Conservation (phyloP, 768 basidiomycete species). For the Lactifluus rugatus region DNA sequence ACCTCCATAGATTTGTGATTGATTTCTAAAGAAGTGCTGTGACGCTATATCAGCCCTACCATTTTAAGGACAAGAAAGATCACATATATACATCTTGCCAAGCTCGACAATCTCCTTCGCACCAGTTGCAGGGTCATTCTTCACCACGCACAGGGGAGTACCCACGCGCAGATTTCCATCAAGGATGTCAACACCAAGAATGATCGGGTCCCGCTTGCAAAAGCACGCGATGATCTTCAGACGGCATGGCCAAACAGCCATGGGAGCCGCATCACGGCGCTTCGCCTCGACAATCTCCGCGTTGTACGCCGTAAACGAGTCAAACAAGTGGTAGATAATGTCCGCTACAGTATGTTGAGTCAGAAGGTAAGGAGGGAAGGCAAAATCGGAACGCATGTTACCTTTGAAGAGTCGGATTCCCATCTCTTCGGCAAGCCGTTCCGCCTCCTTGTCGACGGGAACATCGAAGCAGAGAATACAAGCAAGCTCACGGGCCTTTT, state of each 20-base stretch:
- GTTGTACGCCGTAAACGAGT: conserved; percentile 92
- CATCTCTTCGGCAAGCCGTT: conserved; percentile 85
- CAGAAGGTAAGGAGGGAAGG: background rate
- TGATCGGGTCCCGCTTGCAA: conserved; percentile 95
- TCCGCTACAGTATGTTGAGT: conserved; percentile 50
- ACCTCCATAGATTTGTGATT: conserved; percentile 88
- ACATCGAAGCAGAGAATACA: conserved; percentile 98
- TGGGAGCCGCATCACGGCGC: conserved; percentile 81
- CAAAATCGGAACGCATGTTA: conserved; percentile 25
- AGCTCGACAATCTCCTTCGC: conserved; percentile 88
- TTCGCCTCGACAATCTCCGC: conserved; percentile 88
- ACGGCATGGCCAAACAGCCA: conserved; percentile 94
- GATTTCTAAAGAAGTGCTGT: conserved; percentile 90
- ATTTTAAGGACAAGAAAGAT: background rate
- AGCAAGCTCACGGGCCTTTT: conserved; percentile 90
- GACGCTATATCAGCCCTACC: conserved; percentile 6
- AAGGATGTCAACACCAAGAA: conserved; percentile 91
- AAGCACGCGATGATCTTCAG: conserved; percentile 91
- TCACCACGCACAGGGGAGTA: conserved; percentile 92
- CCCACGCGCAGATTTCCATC: conserved; percentile 87
- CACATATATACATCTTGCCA: conserved; percentile 75
- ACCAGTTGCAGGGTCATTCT: conserved; percentile 75
- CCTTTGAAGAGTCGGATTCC: conserved; percentile 93
- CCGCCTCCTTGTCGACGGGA: conserved; percentile 85
- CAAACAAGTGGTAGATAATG: conserved; percentile 97